Conservation (phyloP, 768 basidiomycete genomes). For the Suillus tomentosus region DNA sequence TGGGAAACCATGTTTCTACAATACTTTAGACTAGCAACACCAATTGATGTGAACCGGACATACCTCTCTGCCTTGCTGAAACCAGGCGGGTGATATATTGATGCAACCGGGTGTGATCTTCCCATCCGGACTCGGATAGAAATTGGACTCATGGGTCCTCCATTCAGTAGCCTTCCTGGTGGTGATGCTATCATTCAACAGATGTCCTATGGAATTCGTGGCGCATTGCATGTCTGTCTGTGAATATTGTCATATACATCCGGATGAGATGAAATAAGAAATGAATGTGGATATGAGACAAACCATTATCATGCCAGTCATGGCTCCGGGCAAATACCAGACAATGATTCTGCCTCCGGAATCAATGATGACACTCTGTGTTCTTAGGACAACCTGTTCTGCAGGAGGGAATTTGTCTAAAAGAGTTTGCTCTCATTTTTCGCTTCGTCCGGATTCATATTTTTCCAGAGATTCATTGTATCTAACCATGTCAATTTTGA, state of each 20-base stretch:
- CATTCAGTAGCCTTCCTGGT: not conserved
- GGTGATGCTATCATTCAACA: not conserved
- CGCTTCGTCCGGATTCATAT: too few relatives aligned
- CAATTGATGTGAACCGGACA: not conserved
- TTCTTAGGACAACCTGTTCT: too few relatives aligned
- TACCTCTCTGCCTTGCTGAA: constrained; percentile 4
- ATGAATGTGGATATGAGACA: not conserved
- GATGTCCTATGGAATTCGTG: not conserved
- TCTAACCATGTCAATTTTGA: too few relatives aligned
- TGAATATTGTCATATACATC: too few relatives aligned
- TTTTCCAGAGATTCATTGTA: too few relatives aligned
- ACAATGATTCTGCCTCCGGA: not conserved
- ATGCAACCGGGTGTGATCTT: not conserved
- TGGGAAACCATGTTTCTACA: not conserved
- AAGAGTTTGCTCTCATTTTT: too few relatives aligned
- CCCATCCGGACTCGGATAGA: not conserved
- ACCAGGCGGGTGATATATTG: not conserved
- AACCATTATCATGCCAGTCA: not conserved
- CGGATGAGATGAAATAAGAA: not conserved
- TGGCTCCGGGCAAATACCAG: not conserved
- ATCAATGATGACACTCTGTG: not conserved
- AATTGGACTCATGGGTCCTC: not conserved
- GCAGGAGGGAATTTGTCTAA: too few relatives aligned
- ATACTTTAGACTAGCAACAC: not conserved
- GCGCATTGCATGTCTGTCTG: too few relatives aligned